Conservation (phyloP, 192 early-diverging fungal species). For the Rhizoclosmatium globosum region DNA sequence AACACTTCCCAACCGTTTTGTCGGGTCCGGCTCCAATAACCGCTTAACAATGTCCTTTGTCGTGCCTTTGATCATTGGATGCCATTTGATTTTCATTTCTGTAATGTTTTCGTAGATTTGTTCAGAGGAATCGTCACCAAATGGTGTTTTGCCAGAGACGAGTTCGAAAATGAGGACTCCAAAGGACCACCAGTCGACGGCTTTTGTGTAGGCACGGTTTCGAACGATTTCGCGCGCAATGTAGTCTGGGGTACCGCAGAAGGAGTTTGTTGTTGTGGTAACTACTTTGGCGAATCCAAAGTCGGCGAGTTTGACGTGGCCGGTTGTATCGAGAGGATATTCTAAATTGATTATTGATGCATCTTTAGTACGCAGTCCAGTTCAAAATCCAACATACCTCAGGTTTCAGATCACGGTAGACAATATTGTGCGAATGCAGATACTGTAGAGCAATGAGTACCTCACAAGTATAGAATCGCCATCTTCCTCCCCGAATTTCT, state of each 20-base stretch:
- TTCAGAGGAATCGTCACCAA: constrained; percentile 81
- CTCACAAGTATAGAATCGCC: constrained; percentile 80
- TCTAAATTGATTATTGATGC: constrained; percentile 48
- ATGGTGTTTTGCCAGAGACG: constrained; percentile 73
- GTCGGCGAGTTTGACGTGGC: constrained; percentile 95
- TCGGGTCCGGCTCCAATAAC: constrained; percentile 53
- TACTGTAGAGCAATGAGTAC: constrained; percentile 81
- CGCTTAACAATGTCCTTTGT: constrained; percentile 42
- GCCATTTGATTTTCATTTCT: constrained; percentile 56
- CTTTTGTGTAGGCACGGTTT: constrained; percentile 89
- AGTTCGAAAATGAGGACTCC: constrained; percentile 92
- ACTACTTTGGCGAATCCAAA: constrained; percentile 96
- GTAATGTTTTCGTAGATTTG: constrained; percentile 62
- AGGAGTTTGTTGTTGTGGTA: constrained; percentile 90
- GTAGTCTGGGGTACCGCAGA: constrained; percentile 99
- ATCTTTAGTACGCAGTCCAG: background rate
- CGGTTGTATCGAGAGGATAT: constrained; percentile 95
- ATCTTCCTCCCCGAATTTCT: constrained; percentile 76
- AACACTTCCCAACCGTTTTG: constrained; percentile 44
- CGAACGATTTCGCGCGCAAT: constrained; percentile 91
- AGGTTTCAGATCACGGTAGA: constrained; percentile 86
- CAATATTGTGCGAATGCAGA: constrained; percentile 76
- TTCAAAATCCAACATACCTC: constrained; percentile 47
- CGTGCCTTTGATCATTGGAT: constrained; percentile 47
- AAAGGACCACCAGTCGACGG: constrained; percentile 99